Evolutionary conservation across 1,284 basidiomycete genomes (phyloP).

Genomic region (Ceratorhiza oryzae-sativae): DNA sequence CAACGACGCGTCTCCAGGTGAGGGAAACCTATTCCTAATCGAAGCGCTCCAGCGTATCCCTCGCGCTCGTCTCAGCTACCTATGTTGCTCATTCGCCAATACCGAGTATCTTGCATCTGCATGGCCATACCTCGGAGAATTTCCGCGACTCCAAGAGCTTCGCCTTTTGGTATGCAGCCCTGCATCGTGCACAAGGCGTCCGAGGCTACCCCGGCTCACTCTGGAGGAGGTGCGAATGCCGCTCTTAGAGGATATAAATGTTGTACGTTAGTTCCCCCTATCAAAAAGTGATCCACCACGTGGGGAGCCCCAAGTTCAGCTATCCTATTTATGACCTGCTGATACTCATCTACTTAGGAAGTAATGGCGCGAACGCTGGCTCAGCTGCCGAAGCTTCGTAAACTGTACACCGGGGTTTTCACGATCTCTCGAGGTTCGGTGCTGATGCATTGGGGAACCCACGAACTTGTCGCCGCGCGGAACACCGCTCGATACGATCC

Average conservation of each 20-base stretch:
- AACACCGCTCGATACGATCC: slow-evolving; percentile 29
- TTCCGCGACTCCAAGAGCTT: slow-evolving; percentile 40
- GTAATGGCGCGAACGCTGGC: slow-evolving; percentile 19
- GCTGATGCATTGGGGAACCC: slow-evolving; percentile 32
- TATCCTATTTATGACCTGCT: slow-evolving; percentile 9
- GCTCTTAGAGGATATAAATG: slow-evolving; percentile 30
- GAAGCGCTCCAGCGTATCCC: slow-evolving; percentile 39
- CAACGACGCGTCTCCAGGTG: slow-evolving; percentile 24
- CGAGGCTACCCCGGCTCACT: slow-evolving; percentile 37
- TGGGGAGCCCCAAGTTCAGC: slow-evolving; percentile 13
- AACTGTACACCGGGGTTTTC: slow-evolving; percentile 37
- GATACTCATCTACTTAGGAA: slow-evolving; percentile 27
- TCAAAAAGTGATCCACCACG: slow-evolving; percentile 27
- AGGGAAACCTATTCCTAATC: slow-evolving; percentile 27
- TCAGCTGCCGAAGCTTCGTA: slow-evolving; percentile 25
- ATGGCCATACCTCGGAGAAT: slow-evolving; percentile 40
- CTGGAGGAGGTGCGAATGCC: slow-evolving; percentile 35
- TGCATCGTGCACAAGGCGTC: slow-evolving; percentile 30
- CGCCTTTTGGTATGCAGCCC: slow-evolving; percentile 37
- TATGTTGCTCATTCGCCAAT: slow-evolving; percentile 37
- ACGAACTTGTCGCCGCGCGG: slow-evolving; percentile 17
- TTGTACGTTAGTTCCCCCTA: slow-evolving; percentile 33
- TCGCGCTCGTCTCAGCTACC: slow-evolving; percentile 23
- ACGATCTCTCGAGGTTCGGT: slow-evolving; percentile 37
- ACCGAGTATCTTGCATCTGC: slow-evolving; percentile 24